These are phyloP conservation scores for Cerioporus squamosus DNA, from an alignment of 1,284 basidiomycete genomes.

Conservation along the genomic window DNA sequence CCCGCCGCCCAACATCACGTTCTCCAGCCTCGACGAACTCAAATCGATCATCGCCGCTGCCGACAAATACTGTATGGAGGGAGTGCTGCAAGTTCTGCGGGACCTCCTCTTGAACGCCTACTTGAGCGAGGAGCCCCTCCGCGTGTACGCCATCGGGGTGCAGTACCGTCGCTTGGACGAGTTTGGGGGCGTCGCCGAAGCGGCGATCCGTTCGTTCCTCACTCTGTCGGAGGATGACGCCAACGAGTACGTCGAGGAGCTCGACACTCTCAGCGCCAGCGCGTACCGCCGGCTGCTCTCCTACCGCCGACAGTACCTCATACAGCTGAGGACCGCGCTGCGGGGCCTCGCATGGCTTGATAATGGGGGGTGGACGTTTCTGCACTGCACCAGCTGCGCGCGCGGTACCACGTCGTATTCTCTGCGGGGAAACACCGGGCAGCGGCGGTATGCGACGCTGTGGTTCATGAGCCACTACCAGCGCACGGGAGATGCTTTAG, in stretches of 20 bases:
- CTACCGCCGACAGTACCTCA: constrained; percentile 1
- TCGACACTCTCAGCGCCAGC: constrained; percentile 15
- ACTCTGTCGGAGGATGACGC: background rate
- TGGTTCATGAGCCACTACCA: too few species aligned
- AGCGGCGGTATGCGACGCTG: too few species aligned
- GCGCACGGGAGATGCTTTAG: too few species aligned
- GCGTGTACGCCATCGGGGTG: constrained; percentile 1
- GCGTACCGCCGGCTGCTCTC: constrained; percentile 14
- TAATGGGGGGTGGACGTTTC: background rate
- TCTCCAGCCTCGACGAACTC: background rate
- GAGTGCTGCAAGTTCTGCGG: background rate
- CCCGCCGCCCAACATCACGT: background rate
- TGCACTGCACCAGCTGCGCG: background rate
- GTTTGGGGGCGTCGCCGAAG: background rate
- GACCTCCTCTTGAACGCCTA: background rate
- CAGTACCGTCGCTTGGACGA: background rate
- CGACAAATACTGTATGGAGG: constrained; percentile 7
- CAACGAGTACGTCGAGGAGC: constrained; percentile 12
- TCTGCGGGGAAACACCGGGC: too few species aligned
- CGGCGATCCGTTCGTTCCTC: background rate
- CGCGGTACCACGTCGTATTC: background rate
- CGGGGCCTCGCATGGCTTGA: background rate
- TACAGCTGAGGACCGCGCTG: background rate
- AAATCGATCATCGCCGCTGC: background rate
- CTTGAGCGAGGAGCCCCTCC: background rate